Evolutionary conservation across 2,329 filamentous ascomycete genomes (phyloP), one percentile per base, ranked within the genome.

Genomic region (Grosmannia huntii): DNA sequence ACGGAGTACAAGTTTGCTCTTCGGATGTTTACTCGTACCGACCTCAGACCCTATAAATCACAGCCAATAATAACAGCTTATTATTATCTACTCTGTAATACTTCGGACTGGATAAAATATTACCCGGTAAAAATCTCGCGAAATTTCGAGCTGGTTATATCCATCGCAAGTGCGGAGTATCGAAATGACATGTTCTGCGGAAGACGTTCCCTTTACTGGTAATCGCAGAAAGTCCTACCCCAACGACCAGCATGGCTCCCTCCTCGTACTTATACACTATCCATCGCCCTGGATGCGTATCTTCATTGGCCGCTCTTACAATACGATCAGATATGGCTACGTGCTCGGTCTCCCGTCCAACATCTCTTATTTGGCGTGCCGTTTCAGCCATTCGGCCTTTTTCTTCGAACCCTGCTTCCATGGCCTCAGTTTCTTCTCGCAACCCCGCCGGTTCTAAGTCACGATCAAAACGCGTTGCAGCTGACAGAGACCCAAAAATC

Each of bases 401-500:
- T n/a, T 48, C 57, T 4, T 12, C 51, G 14, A 50, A 23, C 11
- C 27, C 21, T 1, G 36, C 50, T 16, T 3, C 33, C 4, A 4
- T 19, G 2, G 56, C 49, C 5, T 33, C 57, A 7, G 33, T 48
- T 21, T n/a, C 25, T 23, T 12, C 25, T 7, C 19, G 41, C 28
- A 14, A n/a, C 21, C 25, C 11, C 6, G 19, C 21, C 9, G 44
- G 7, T 9, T 25, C 46, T 23, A 52, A 53, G 6, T 59, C 57
- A 21, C 36, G 53, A 10, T 38, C 46, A 1, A 59, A 56, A 23
- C 54, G 54, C 7, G 11, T 53, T 12, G 25, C 48, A 3, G 57
- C 49, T 16, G 62, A 61, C 56, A 59, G 61, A 49, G 69, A 72
- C 65, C 68, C 69, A 59, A 69, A 68, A 55, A 65, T 72, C 51